Evolutionary conservation across 2,329 filamentous ascomycete species (phyloP).

Genomic region (Zymoseptoria tritici): DNA sequence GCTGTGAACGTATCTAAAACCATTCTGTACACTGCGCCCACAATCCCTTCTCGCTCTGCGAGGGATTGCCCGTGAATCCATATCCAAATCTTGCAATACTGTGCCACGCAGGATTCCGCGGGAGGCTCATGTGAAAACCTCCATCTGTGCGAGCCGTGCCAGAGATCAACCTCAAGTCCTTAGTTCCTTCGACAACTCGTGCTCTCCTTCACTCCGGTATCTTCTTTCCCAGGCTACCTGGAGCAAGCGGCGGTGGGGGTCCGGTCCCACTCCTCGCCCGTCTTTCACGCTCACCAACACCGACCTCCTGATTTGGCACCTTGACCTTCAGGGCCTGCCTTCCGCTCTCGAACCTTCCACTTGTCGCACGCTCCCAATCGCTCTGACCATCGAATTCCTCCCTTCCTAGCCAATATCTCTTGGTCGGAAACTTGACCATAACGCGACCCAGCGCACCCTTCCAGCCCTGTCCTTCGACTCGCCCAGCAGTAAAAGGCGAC

Average conservation of each 20-base stretch:
- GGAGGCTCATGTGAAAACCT: neutral
- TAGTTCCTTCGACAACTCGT: neutral
- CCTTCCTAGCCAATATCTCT: slow-evolving; percentile 71
- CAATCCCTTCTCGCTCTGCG: neutral
- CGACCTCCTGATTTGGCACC: slow-evolving; percentile 33
- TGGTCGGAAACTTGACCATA: slow-evolving; percentile 63
- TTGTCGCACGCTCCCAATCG: slow-evolving; percentile 60
- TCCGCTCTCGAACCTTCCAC: slow-evolving; percentile 51
- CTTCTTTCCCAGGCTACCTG: neutral
- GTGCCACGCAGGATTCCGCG: neutral
- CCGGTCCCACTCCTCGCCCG: slow-evolving; percentile 56
- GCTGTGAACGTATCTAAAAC: neutral
- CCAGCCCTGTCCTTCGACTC: slow-evolving; percentile 72
- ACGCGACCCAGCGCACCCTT: slow-evolving; percentile 68
- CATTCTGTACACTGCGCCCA: neutral
- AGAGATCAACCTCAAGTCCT: neutral
- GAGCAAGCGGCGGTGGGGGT: slow-evolving; percentile 30
- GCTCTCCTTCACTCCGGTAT: neutral
- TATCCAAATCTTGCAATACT: neutral
- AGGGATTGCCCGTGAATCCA: neutral
- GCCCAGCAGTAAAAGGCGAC: slow-evolving; percentile 62
- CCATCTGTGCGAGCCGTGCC: neutral
- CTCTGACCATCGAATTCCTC: slow-evolving; percentile 50
- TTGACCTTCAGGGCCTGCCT: slow-evolving; percentile 30
- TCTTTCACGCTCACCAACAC: slow-evolving; percentile 51